Evolutionary conservation across 2,329 filamentous ascomycete genomes (phyloP), one percentile per base, ranked within the genome.

Genomic region (Coniochaeta ligniaria): DNA sequence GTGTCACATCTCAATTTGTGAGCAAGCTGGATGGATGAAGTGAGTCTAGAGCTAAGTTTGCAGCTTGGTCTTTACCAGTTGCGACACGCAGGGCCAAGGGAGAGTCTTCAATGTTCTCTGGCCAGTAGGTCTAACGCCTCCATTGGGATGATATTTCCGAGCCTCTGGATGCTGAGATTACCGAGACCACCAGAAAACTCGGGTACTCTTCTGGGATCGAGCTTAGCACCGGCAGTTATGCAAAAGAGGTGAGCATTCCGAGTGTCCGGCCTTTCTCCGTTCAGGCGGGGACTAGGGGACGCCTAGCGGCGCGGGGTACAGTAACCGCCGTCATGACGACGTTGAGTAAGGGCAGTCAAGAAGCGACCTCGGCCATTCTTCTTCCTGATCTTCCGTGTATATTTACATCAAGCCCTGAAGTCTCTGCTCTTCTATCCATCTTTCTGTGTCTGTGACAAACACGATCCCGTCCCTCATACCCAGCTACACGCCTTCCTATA

Each of bases 181-280:
- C 16, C n/a, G 17, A 31, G 47, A 31, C 47, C 45, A 28, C n/a
- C n/a, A 28, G 22, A 28, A 47, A 9, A 16, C n/a, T n/a, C n/a
- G n/a, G n/a, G n/a, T 45, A 26, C 20, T 26, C n/a, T 20, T 26
- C 43, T 8, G 11, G 22, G 43, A 47, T 47, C 43, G 43, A 14
- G 11, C 12, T 24, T 22, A 14, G 20, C 24, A 52, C 3, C 26
- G 24, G 24, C 35, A 26, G 47, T 52, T 52, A 31, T 24, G 14
- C 26, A 52, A 24, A 3, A 52, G 11, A 28, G 6, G 24, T 16
- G 47, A 58, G 50, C 38, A 59, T 65, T 24, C 68, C 68, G 68
- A 69, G 64, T 62, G 62, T 67, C 68, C 47, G 47, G 57, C 43
- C 47, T 59, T 59, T 59, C 57, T 59, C 57, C 57, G 57, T 52